Conservation (phyloP, 140 eudicot genomes). For the Ambrosia hybrid region DNA sequence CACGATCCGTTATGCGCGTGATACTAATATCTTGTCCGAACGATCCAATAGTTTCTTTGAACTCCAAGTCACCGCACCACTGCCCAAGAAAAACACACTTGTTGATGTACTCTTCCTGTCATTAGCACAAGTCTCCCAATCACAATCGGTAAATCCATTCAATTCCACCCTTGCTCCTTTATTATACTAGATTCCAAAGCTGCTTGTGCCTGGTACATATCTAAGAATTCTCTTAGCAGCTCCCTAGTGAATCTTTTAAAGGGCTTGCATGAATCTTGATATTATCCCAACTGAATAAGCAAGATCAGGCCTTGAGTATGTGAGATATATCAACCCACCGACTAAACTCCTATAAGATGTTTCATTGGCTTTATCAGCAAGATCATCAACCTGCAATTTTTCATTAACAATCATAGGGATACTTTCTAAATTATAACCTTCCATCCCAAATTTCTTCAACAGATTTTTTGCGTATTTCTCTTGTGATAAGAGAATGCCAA, state of each 20-base stretch:
- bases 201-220: background rate
- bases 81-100: too few relatives aligned
- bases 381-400: background rate
- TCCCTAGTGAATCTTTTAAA: background rate
- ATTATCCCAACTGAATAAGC: background rate
- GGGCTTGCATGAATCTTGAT: slow-evolving; percentile 3
- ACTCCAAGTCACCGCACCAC: too few relatives aligned
- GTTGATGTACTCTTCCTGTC: background rate
- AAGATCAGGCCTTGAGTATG: background rate
- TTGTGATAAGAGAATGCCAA: background rate
- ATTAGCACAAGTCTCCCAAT: background rate
- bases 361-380: background rate
- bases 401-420: background rate
- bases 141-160: background rate
- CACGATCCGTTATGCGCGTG: too few relatives aligned
- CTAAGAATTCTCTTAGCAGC: background rate
- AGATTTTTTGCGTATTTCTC: background rate
- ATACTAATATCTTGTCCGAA: too few relatives aligned
- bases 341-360: background rate
- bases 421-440: background rate
- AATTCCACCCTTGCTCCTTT: background rate
- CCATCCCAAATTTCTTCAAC: background rate
- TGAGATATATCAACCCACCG: background rate
- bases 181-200: background rate
- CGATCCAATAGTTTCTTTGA: too few relatives aligned